Evolutionary conservation across 441 rosid genomes (phyloP), one percentile per base, ranked within the genome.

Genomic region (Eruca vesicaria): DNA sequence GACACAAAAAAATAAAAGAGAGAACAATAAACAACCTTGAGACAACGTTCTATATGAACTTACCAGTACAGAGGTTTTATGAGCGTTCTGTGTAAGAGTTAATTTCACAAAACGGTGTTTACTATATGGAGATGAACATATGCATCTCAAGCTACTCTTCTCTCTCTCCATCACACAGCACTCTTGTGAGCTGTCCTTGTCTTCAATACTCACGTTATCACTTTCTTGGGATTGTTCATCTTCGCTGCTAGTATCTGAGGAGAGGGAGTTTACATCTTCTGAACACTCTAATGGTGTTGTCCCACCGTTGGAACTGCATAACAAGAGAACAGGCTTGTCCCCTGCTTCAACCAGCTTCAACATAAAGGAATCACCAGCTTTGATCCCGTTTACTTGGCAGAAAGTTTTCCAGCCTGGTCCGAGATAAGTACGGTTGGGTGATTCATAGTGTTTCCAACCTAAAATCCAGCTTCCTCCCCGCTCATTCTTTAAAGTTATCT

Each of bases 101-200:
- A 77, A 59, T 16, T 20, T 77, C 69, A 71, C 64, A 52, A 66
- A 77, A 5, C 0, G 50, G 9, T 29, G 18, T 59, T 28, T 72
- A 28, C 50, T 77, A 38, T 20, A 11, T 35, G 76, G 66, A 33
- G 72, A 71, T 19, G 80, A 77, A 71, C 35, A 75, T 70, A 41
- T 64, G 50, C 12, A 56, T 20, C 60, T 69, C 2, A 31, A 43
- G 14, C 2, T 3, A 16, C 45, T 7, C 67, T 69, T 55, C 32
- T 16, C 63, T 43, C 31, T 56, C 50, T 76, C 26, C 9, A 10
- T 55, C 7, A 14, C 29, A 6, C 21, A 45, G 29, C 38, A 15
- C 9, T 68, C 23, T 6, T 35, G 45, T 23, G 55, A 45, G 9
- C 60, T 48, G 61, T 7, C 19, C 45, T 26, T 6, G 28, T 66